Evolutionary conservation across 176 grass and related monocot species (phyloP).

Genomic region (Elaeis guineensis): DNA sequence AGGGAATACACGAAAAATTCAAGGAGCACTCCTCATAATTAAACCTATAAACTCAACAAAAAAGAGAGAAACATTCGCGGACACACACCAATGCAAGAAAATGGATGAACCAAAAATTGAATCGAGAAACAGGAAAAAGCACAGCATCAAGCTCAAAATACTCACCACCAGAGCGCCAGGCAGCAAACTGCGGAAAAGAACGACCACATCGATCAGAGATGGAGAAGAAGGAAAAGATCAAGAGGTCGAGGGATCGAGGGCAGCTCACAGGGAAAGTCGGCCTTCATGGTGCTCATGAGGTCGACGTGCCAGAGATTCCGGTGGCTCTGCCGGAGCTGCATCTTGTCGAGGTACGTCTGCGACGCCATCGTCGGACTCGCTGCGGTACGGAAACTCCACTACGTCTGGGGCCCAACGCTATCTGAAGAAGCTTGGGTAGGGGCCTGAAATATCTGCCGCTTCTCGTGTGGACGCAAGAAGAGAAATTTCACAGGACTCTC

Average conservation of each 20-base stretch:
- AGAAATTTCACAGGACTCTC: no score
- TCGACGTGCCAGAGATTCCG: conserved; percentile 93
- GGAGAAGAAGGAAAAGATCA: neutral
- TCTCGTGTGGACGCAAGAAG: no score
- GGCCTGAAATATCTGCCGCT: no score
- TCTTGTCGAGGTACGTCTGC: conserved; percentile 71
- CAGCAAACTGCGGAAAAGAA: conserved; percentile 66
- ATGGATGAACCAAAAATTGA: neutral
- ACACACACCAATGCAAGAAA: no score
- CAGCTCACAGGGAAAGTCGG: conserved; percentile 58
- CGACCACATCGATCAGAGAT: neutral
- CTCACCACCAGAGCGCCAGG: conserved; percentile 81
- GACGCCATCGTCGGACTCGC: conserved; percentile 28
- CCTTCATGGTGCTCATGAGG: conserved; percentile 57
- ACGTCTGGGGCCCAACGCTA: no score
- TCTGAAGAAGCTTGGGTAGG: no score
- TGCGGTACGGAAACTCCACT: no score
- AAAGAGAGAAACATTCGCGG: no score
- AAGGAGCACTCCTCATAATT: no score
- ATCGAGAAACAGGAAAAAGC: neutral
- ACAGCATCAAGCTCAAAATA: neutral
- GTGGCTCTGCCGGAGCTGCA: conserved; percentile 90
- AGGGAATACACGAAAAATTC: no score
- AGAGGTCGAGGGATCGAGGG: neutral
- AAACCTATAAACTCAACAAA: no score